Evolutionary conservation across 2,329 filamentous ascomycete species (phyloP).

Genomic region (Myriosclerotinia duriaeana): DNA sequence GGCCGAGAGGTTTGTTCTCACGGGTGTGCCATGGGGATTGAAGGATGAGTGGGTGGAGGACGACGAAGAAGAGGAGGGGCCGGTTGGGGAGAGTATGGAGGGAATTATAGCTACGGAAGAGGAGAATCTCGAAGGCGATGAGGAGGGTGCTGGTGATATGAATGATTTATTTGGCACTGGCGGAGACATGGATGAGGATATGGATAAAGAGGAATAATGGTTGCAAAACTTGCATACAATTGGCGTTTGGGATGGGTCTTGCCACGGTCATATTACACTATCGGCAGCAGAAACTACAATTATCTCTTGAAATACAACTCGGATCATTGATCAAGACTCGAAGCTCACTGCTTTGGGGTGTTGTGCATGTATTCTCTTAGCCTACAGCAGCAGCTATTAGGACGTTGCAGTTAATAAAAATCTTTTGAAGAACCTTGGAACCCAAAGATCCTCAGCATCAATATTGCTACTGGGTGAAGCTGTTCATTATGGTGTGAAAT

Average conservation of each 20-base stretch:
- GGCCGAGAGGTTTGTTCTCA: conserved; percentile 67
- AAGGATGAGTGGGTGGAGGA: conserved; percentile 58
- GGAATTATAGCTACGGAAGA: conserved; percentile 43
- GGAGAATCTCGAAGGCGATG: conserved; percentile 41
- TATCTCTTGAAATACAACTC: neutral
- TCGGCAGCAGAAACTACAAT: conserved; percentile 2
- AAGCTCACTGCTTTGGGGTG: neutral
- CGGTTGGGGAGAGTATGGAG: conserved; percentile 43
- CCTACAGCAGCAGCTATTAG: neutral
- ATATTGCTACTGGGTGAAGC: neutral
- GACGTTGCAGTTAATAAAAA: neutral
- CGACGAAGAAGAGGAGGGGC: conserved; percentile 44
- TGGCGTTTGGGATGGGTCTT: conserved; percentile 26
- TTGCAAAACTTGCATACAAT: conserved; percentile 15
- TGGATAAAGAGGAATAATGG: conserved; percentile 43
- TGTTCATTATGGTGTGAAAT: neutral
- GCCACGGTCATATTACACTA: neutral
- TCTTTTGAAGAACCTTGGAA: neutral
- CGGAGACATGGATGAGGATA: conserved; percentile 44
- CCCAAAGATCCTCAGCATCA: neutral
- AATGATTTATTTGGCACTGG: conserved; percentile 37
- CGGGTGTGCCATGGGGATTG: conserved; percentile 64
- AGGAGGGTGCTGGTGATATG: conserved; percentile 22
- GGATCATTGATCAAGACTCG: neutral
- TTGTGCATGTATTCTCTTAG: neutral